Evolutionary conservation across 116 monocot species (phyloP).

Genomic region (Trichopus zeylanicus): DNA sequence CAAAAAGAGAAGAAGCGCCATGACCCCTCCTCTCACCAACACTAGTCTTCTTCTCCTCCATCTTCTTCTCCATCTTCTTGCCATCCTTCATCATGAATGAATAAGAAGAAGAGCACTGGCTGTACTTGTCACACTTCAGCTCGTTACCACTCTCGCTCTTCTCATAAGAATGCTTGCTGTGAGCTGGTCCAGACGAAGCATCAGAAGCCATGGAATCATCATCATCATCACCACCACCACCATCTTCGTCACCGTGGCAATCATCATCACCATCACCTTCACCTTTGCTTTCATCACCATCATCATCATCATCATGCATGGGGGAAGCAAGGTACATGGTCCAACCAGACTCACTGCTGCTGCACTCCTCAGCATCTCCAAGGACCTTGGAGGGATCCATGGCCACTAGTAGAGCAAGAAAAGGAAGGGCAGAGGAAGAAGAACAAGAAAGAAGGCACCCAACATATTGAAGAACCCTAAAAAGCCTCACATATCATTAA

Average conservation of each 20-base stretch:
- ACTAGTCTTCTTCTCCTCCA: background rate
- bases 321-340: conserved; percentile 60
- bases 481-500: too few species aligned
- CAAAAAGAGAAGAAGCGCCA: background rate
- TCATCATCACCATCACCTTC: too few species aligned
- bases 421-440: background rate
- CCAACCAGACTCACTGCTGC: conserved; percentile 67
- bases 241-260: background rate
- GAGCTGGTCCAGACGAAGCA: conserved; percentile 53
- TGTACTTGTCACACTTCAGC: background rate
- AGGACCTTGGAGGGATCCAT: too few species aligned
- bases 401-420: too few species aligned
- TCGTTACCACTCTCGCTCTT: background rate
- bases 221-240: conserved; percentile 5
- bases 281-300: too few species aligned
- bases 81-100: background rate
- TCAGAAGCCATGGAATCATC: conserved; percentile 57
- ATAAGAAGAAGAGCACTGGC: background rate
- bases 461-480: background rate
- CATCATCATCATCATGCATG: conserved; percentile 22
- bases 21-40: background rate
- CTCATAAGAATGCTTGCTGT: conserved; percentile 3
- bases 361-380: conserved; percentile 40
- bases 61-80: conserved; percentile 3
- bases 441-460: background rate